Evolutionary conservation across 2,329 filamentous ascomycete species (phyloP), one percentile per base, ranked within the genome.

Genomic region (Pezicula carpinea): DNA sequence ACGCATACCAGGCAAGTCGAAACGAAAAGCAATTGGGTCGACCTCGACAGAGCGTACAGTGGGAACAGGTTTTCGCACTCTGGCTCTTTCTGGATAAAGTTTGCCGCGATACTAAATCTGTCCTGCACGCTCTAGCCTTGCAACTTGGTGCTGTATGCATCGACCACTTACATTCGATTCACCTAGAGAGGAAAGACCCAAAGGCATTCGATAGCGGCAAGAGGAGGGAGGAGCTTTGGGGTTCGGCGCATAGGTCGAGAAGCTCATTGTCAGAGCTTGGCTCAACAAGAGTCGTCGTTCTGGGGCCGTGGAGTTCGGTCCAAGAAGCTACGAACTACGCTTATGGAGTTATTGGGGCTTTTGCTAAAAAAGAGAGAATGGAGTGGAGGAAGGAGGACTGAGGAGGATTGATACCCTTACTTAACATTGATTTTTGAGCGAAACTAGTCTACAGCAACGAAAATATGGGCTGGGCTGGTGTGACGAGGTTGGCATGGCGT

Each of bases 301-400:
- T 75, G 34, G 64, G 65, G 26, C 60, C 61, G 14, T 63, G 62
- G 17, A 68, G 64, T 17, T 65, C 65, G 2, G 66, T 67, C n/a
- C 61, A 74, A 23, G 71, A 75, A 52, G 67, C 67, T 15, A 67
- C 72, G 4, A 64, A 69, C 10, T 72, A 73, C 53, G 69, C 66
- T 7, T 62, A 64, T 54, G 57, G 59, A 15, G 58, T 74, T 43
- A 54, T 75, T 46, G 60, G 59, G 18, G 72, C 74, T 51, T 75
- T 71, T 70, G 68, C 67, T 39, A 57, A 59, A 38, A 68, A 66
- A 39, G 68, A 74, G 58, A 64, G 61, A 5, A 60, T 74, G 13
- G 60, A 67, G 35, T 46, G 44, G 44, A 31, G n/a, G 22, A 46
- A 40, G 22, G 38, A 46, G 5, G 29, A 38, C 10, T 38, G 21